phyloP scores from a whole-genome alignment of 2,329 filamentous ascomycete genomes.

The Botrytis elliptica region DNA sequence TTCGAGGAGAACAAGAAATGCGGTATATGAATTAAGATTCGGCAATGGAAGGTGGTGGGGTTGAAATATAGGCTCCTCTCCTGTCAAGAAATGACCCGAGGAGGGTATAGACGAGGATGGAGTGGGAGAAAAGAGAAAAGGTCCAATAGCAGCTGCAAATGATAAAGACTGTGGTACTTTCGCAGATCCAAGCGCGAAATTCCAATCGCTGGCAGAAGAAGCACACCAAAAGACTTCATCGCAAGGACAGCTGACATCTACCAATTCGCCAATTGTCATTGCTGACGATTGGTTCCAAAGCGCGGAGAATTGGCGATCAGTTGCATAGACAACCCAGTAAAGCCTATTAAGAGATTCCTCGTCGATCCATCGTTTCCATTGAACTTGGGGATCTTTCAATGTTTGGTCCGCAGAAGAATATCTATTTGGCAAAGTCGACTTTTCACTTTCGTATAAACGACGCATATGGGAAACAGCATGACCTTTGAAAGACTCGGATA shows the following conservation, averaged over 20 bases:
- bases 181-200: conserved; percentile 30
- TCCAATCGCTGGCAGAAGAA: conserved; percentile 31
- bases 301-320: conserved; percentile 32
- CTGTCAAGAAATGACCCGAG: neutral
- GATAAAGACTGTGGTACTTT: conserved; percentile 28
- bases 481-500: conserved; percentile 31
- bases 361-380: conserved; percentile 30
- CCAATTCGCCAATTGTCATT: conserved; percentile 31
- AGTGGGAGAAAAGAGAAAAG: conserved; percentile 28
- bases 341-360: conserved; percentile 31
- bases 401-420: neutral
- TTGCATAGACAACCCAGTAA: conserved; percentile 32
- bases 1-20: conserved; percentile 31
- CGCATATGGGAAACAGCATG: conserved; percentile 31
- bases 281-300: conserved; percentile 31
- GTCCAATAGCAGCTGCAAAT: conserved; percentile 30
- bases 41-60: conserved; percentile 22
- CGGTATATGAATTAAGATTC: conserved; percentile 32
- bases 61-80: neutral
- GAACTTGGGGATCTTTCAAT: conserved; percentile 19
- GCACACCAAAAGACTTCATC: conserved; percentile 34
- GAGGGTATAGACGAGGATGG: neutral
- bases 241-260: conserved; percentile 30
- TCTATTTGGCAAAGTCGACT: neutral
- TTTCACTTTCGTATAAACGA: conserved; percentile 23